A percentile compares a stretch with the other conserved stretches of the same genome.
These are phyloP conservation scores for Pulveroboletus sp. DNA, from an alignment of 768 basidiomycete genomes.

Conservation along the genomic window DNA sequence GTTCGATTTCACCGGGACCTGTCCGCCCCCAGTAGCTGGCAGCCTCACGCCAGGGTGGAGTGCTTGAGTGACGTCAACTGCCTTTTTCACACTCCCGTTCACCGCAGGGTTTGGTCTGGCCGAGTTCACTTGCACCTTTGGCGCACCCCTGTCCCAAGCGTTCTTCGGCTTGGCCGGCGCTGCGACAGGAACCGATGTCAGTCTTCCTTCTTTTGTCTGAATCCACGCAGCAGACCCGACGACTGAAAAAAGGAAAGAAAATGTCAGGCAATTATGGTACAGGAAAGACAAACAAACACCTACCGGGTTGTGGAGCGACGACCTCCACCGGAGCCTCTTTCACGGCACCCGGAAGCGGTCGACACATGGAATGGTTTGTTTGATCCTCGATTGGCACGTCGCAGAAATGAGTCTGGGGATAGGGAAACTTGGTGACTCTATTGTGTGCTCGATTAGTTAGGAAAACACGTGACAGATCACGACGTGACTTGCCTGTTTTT, in stretches of 20 bases:
- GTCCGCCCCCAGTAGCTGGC: conserved; percentile 29
- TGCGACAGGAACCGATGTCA: background rate
- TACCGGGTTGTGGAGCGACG: conserved; percentile 33
- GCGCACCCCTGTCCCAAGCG: conserved; percentile 20
- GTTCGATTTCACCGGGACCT: conserved; percentile 22
- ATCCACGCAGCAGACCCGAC: conserved; percentile 29
- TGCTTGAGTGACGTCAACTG: conserved; percentile 3
- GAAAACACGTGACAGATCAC: background rate
- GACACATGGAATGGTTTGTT: conserved; percentile 38
- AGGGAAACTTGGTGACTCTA: conserved; percentile 36
- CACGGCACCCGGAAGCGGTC: conserved; percentile 38
- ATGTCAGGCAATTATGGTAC: conserved; percentile 7
- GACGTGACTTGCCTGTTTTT: conserved; percentile 17
- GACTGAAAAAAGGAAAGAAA: conserved; percentile 12
- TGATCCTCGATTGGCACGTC: conserved; percentile 36
- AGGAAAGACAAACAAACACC: background rate
- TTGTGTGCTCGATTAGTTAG: background rate
- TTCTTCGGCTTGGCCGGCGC: conserved; percentile 3
- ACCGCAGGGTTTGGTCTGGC: conserved; percentile 14
- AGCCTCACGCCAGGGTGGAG: conserved; percentile 1
- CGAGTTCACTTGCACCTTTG: conserved; percentile 6
- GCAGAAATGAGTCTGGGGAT: conserved; percentile 39
- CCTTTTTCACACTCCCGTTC: conserved; percentile 22
- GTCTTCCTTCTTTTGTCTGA: conserved; percentile 12
- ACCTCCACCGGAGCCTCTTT: conserved; percentile 25